Percentiles rank a stretch among this genome's conserved stretches.
These are phyloP conservation scores for Cordyceps pruinosa DNA, from an alignment of 2,329 filamentous ascomycete genomes.

Conservation along the genomic window DNA sequence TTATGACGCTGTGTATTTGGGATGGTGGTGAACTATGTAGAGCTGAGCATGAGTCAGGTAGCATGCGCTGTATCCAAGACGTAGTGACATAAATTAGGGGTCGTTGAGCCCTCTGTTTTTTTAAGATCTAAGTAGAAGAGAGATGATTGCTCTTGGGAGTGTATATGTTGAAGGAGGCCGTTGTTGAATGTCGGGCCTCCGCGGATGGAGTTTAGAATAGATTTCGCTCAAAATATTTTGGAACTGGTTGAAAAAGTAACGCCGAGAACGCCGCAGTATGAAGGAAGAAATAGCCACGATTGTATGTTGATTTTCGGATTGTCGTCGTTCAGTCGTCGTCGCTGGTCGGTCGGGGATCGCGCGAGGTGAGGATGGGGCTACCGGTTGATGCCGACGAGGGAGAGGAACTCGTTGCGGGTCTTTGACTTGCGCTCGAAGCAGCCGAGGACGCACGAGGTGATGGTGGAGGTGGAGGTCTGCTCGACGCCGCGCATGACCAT, in stretches of 20 bases:
- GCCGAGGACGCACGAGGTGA: constrained; percentile 95
- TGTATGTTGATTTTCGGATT: no score
- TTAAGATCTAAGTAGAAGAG: neutral
- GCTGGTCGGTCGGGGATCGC: neutral
- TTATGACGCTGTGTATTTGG: no score
- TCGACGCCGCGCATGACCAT: constrained; percentile 99
- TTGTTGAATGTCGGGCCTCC: constrained; percentile 4
- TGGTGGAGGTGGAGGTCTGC: constrained; percentile 79
- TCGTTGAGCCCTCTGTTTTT: neutral
- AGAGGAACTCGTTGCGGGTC: constrained; percentile 93
- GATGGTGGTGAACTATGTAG: neutral
- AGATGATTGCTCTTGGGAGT: constrained; percentile 5
- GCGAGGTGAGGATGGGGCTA: neutral
- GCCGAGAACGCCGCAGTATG: neutral
- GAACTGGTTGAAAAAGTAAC: neutral
- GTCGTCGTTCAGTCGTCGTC: neutral
- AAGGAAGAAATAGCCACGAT: neutral
- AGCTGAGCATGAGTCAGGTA: neutral
- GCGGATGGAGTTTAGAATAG: neutral
- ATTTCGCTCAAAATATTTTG: neutral
- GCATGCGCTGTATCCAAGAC: neutral
- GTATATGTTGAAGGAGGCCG: constrained; percentile 4
- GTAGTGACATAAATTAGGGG: neutral
- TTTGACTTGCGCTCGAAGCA: constrained; percentile 90
- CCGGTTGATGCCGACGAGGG: constrained; percentile 58